Evolutionary conservation across 2,329 filamentous ascomycete genomes (phyloP).

Genomic region (Lachnum nothofagi): DNA sequence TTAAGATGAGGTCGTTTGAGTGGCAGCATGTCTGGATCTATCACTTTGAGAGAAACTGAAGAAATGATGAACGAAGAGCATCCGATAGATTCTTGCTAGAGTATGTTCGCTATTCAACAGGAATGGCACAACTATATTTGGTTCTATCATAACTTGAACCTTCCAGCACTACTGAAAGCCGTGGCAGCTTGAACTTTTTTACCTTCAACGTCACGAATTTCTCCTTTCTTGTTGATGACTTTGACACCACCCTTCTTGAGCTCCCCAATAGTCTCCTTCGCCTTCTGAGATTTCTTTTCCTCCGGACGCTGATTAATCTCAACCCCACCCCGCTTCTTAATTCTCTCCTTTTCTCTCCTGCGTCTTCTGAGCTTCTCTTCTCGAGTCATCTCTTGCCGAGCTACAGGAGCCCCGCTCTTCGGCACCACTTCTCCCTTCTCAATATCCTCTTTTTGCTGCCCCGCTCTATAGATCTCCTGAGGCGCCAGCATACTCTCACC

Average conservation of each 20-base stretch:
- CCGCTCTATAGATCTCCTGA: constrained; percentile 87
- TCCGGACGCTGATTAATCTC: constrained; percentile 44
- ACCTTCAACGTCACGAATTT: constrained; percentile 77
- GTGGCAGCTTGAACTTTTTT: constrained; percentile 59
- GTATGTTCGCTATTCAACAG: too few relatives aligned
- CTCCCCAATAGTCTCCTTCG: constrained; percentile 44
- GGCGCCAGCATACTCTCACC: constrained; percentile 76
- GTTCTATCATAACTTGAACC: constrained; percentile 53
- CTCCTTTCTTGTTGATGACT: constrained; percentile 85
- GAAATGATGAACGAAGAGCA: too few relatives aligned
- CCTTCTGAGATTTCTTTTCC: constrained; percentile 55
- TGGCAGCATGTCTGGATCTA: too few relatives aligned
- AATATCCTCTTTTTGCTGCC: constrained; percentile 51
- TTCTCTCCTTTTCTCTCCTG: constrained; percentile 79
- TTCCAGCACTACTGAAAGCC: constrained; percentile 47
- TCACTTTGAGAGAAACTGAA: too few relatives aligned
- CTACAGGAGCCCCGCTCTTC: constrained; percentile 71
- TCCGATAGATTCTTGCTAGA: background rate
- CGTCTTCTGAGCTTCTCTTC: constrained; percentile 77
- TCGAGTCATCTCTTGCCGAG: constrained; percentile 78
- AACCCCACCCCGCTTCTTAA: constrained; percentile 60
- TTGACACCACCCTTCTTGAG: constrained; percentile 83
- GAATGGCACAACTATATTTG: background rate
- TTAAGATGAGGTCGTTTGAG: too few relatives aligned
- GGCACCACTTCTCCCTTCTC: constrained; percentile 68